Evolutionary conservation across 2,329 filamentous ascomycete genomes (phyloP), one percentile per base, ranked within the genome.

Genomic region (Seiridium unicorne): DNA sequence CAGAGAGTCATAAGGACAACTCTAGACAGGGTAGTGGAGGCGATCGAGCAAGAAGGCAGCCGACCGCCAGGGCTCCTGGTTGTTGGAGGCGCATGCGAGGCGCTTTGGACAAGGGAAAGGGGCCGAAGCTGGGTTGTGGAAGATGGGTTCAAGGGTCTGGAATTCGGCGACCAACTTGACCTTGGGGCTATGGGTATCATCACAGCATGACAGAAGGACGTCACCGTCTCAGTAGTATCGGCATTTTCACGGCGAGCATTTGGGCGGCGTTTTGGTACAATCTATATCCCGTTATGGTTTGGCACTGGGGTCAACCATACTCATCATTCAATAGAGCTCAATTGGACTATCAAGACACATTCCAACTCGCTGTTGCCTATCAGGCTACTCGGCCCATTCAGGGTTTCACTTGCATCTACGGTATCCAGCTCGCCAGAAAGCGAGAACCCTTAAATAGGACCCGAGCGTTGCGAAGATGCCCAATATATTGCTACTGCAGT

Each of bases 1-100:
- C 95, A 99, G 77, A 83, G 94, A 54, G 91, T 99, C 13, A 93
- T 99, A 35, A 83, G 95, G 59, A 95, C 93, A 1, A 97, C 92
- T 1, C 77, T 99, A 32, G 84, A 88, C 66, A 84, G 89, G 68
- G 92, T 98, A 1, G 90, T 84, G 32, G 83, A 87, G 57, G 95
- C 95, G 0, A 88, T 99, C 51, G 93, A 97, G 72, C 87, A 91
- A 55, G 92, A 96, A 70, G 95, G 95, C 0, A 95, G 90, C 66
- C 81, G 94, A 42, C 95, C 95, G 11, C 95, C 95, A 0, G 95
- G 95, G 0, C 73, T 99, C 61, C 77, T 99, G 36, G 92, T 98
- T 0, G 88, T 97, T 0, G 95, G 95, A 0, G 80, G 83, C 51
- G 91, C 92, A 3, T 99, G 95, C 67, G 89, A 92, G 69, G 91